Base-by-base conservation (phyloP, 139 green algal species). In the Diplosphaera chodatii region DNA sequence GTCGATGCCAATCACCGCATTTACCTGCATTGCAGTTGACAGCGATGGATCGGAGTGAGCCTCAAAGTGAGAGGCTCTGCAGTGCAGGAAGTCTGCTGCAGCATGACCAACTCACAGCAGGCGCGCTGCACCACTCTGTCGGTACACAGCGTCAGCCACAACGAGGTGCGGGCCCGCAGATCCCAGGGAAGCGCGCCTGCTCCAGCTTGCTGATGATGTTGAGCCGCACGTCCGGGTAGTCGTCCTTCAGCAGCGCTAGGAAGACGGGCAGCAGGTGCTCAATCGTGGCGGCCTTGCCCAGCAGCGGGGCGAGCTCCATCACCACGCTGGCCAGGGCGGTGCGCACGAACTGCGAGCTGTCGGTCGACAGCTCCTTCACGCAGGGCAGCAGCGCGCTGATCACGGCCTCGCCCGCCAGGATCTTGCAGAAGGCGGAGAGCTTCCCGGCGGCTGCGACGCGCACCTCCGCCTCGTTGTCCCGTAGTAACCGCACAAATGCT, bases 131-230 rank as follows among this genome's bases (percentile, higher is more conserved):
- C n/a, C n/a, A n/a, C n/a, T n/a, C n/a, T n/a, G n/a, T n/a, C n/a
- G n/a, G n/a, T n/a, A n/a, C n/a, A n/a, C n/a, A n/a, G n/a, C n/a
- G n/a, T n/a, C n/a, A n/a, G n/a, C n/a, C n/a, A n/a, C n/a, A n/a
- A n/a, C n/a, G n/a, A n/a, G n/a, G n/a, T n/a, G n/a, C n/a, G n/a
- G n/a, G n/a, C n/a, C n/a, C n/a, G n/a, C n/a, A n/a, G n/a, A n/a
- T n/a, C n/a, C n/a, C n/a, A n/a, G n/a, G n/a, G n/a, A n/a, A n/a
- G 8, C 37, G 37, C 66, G 98, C 93, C 74, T 96, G 87, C 74
- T 99, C 92, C 66, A 99, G 87, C 73, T 97, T 98, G 83, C 78
- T 88, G 87, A 99, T 99, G 71, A 99, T 94, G 68, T 97, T 98
- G 27, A 99, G 87, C 16, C 96, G 83, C 59, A 98, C 96, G 25